phyloP scores from a whole-genome alignment of 441 rosid genomes.

The Heliophila coronopifolia region DNA sequence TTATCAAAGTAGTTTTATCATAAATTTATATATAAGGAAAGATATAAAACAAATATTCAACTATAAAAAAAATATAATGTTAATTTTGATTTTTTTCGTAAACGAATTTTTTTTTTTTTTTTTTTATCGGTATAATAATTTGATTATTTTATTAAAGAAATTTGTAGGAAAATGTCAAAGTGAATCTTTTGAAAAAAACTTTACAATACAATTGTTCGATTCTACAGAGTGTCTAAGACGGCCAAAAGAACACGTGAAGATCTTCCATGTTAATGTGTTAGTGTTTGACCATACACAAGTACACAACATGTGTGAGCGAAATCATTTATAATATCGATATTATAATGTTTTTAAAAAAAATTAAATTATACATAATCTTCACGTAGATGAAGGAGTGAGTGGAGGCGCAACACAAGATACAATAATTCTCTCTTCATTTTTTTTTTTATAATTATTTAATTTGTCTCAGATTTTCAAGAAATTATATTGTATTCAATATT shows the following conservation, averaged over 20 bases:
- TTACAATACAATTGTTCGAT: neutral
- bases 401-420: conserved; percentile 11
- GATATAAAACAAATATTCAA: neutral
- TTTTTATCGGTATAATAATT: too few species aligned
- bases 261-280: conserved; percentile 12
- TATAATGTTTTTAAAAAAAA: conserved; percentile 3
- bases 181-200: neutral
- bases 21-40: neutral
- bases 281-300: conserved; percentile 9
- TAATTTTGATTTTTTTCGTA: too few species aligned
- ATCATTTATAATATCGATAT: neutral
- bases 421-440: neutral
- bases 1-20: too few species aligned
- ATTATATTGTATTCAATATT: neutral
- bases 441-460: neutral
- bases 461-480: neutral
- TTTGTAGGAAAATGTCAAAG: neutral
- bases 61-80: neutral
- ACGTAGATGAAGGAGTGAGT: conserved; percentile 13
- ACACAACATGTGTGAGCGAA: neutral
- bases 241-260: conserved; percentile 23
- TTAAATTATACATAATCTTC: conserved; percentile 2
- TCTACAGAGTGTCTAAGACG: conserved; percentile 20
- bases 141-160: too few species aligned
- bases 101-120: too few species aligned